These are phyloP conservation scores for Hanseniaspora pseudoguilliermondii DNA, from an alignment of 805 yeast species.

Conservation along the genomic window DNA sequence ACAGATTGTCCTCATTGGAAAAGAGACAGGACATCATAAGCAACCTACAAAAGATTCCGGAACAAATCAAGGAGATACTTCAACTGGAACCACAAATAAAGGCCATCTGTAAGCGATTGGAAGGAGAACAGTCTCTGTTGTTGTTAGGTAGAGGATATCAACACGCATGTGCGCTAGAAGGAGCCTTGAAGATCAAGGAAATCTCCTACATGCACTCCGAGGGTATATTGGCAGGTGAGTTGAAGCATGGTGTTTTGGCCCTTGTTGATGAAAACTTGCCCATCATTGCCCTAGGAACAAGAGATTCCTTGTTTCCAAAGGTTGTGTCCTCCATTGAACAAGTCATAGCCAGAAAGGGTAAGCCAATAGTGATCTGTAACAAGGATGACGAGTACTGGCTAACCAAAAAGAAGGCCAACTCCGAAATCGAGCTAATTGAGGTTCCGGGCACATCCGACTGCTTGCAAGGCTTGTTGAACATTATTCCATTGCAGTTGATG, in stretches of 20 bases:
- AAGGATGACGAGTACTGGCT: conserved; percentile 58
- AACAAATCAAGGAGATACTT: conserved; percentile 69
- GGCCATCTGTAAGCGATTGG: conserved; percentile 57
- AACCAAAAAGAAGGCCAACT: conserved; percentile 28
- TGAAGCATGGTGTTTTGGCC: conserved; percentile 96
- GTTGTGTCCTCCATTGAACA: conserved; percentile 92
- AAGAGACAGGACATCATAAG: conserved; percentile 79
- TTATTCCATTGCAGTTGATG: conserved; percentile 88
- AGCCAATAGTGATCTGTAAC: conserved; percentile 85
- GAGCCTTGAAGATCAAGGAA: conserved; percentile 95
- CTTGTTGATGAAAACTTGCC: conserved; percentile 90
- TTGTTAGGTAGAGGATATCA: conserved; percentile 96
- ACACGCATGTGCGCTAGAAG: conserved; percentile 93
- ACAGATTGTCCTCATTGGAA: conserved; percentile 57
- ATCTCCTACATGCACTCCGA: conserved; percentile 98
- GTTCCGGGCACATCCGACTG: conserved; percentile 96
- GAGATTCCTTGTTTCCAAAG: conserved; percentile 92
- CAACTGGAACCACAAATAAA: conserved; percentile 61
- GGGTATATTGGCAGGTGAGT: conserved; percentile 97
- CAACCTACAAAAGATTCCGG: conserved; percentile 73
- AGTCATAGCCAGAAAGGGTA: conserved; percentile 93
- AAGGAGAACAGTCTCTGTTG: conserved; percentile 73
- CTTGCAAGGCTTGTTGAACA: conserved; percentile 88
- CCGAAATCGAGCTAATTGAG: conserved; percentile 59
- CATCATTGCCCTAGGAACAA: conserved; percentile 87